Conservation (phyloP, 371 early-diverging fungal genomes). For the Zychaea mexicana region DNA sequence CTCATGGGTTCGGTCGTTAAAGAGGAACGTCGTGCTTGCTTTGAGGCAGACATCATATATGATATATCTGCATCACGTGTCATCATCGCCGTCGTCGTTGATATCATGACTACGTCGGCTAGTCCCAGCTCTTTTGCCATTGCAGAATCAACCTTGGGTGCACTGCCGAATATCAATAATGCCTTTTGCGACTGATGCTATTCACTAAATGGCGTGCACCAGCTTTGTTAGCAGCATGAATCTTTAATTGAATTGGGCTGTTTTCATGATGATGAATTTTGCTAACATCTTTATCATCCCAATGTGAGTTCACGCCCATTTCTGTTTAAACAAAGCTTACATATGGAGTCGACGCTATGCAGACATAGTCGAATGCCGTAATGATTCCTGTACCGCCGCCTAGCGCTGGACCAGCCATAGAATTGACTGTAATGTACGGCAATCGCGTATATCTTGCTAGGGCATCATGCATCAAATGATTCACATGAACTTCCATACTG, state of each 20-base stretch:
- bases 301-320: constrained; percentile 69
- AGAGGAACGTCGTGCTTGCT: constrained; percentile 25
- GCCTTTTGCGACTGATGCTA: constrained; percentile 59
- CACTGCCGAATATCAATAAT: constrained; percentile 49
- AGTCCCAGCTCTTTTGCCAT: constrained; percentile 39
- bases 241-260: no score
- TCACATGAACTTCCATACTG: constrained; percentile 43
- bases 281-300: constrained; percentile 32
- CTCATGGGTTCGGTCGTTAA: constrained; percentile 14
- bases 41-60: constrained; percentile 27
- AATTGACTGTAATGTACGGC: constrained; percentile 63
- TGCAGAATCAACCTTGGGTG: constrained; percentile 37
- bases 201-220: constrained; percentile 56
- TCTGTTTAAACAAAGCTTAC: constrained; percentile 67
- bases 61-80: not conserved
- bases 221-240: no score
- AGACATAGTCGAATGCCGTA: constrained; percentile 66
- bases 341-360: constrained; percentile 37
- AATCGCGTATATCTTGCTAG: constrained; percentile 56
- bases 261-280: no score
- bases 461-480: constrained; percentile 61
- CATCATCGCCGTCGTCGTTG: no score
- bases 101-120: constrained; percentile 36
- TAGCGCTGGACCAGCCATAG: constrained; percentile 66
- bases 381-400: constrained; percentile 78